A percentile compares a stretch with the other conserved stretches of the same genome.
phyloP scores from a whole-genome alignment of 2,329 filamentous ascomycete genomes.

The Ceratocystis eucalypticola region DNA sequence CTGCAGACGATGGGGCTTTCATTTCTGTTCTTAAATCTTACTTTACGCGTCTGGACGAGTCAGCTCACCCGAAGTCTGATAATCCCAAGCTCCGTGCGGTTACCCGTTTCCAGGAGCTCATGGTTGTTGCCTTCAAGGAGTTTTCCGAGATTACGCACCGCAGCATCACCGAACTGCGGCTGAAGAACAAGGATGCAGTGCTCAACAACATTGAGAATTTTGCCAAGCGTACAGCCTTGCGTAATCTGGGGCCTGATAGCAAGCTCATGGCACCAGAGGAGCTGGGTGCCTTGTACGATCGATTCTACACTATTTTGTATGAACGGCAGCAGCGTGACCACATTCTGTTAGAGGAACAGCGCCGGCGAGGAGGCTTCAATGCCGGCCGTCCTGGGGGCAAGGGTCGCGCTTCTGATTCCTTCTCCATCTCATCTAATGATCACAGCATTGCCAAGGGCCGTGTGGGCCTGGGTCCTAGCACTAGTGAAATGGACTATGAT shows the following conservation, averaged over 20 bases:
- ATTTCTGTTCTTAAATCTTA: conserved; percentile 93
- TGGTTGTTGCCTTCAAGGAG: conserved; percentile 98
- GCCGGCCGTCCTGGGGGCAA: conserved; percentile 26
- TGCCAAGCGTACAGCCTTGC: conserved; percentile 88
- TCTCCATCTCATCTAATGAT: conserved; percentile 18
- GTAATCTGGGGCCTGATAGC: conserved; percentile 90
- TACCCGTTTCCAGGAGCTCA: conserved; percentile 91
- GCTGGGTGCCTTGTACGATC: conserved; percentile 79
- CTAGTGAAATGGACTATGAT: conserved; percentile 92
- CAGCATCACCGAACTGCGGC: conserved; percentile 74
- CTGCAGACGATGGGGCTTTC: conserved; percentile 87
- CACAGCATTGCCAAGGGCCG: conserved; percentile 60
- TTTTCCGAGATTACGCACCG: conserved; percentile 91
- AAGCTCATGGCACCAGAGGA: conserved; percentile 79
- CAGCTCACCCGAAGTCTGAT: conserved; percentile 86
- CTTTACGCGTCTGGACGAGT: conserved; percentile 85
- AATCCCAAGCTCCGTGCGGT: conserved; percentile 90
- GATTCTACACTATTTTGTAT: conserved; percentile 84
- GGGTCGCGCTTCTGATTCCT: conserved; percentile 27
- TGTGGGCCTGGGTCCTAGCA: conserved; percentile 77
- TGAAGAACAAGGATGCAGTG: conserved; percentile 88
- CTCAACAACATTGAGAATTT: conserved; percentile 95
- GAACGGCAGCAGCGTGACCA: conserved; percentile 75
- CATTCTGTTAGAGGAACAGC: conserved; percentile 63
- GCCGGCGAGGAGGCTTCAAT: conserved; percentile 36